These are phyloP conservation scores for Aspergillus quadrilineatus DNA, from an alignment of 2,329 filamentous ascomycete species.

Conservation along the genomic window DNA sequence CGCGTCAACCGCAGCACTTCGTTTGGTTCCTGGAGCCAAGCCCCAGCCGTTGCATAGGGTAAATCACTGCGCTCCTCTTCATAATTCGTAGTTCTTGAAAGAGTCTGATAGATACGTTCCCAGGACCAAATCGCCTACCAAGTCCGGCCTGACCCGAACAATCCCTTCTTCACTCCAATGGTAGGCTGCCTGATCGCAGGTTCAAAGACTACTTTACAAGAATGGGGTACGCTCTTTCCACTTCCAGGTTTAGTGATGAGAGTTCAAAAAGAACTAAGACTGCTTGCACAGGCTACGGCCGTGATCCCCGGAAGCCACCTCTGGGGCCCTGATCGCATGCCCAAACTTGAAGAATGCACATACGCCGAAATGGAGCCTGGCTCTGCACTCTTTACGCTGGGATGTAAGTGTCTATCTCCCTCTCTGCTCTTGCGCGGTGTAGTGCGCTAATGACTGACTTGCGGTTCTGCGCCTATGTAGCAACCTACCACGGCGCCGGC, in stretches of 20 bases:
- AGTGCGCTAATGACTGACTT: not conserved
- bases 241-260: not conserved
- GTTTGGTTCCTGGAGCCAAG: conserved; percentile 7
- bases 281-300: conserved; percentile 1
- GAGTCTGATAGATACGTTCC: not conserved
- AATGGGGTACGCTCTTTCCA: not conserved
- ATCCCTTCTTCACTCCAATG: conserved; percentile 9
- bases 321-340: conserved; percentile 5
- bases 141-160: conserved; percentile 2
- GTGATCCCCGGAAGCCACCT: conserved; percentile 7
- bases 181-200: conserved; percentile 9
- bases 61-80: not conserved
- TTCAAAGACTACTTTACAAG: not conserved
- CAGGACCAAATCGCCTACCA: conserved; percentile 11
- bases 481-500: conserved; percentile 8
- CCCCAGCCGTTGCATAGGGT: conserved; percentile 6
- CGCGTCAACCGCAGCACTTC: conserved; percentile 4
- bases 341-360: conserved; percentile 7
- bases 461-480: not conserved
- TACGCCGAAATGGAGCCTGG: conserved; percentile 11
- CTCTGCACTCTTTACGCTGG: conserved; percentile 6
- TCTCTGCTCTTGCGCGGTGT: not conserved
- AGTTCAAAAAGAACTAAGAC: not conserved
- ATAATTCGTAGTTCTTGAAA: not conserved
- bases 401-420: not conserved